A percentile compares a stretch with the other conserved stretches of the same genome.
Evolutionary conservation across 2,329 filamentous ascomycete genomes (phyloP).

Genomic region (Fusarium compactum): DNA sequence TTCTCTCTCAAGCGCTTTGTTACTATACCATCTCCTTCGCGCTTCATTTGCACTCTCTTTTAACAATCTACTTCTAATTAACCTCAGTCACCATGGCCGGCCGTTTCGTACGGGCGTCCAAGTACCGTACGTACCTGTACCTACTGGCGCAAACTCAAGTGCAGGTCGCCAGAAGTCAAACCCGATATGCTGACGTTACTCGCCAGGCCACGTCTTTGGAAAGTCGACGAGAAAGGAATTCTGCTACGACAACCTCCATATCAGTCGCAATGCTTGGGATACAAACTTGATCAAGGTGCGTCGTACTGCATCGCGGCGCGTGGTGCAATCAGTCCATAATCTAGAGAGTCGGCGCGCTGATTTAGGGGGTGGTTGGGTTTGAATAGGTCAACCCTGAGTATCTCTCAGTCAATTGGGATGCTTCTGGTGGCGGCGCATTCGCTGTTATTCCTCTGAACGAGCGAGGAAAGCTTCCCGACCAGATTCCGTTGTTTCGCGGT

Average conservation of each 20-base stretch:
- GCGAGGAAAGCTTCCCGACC: constrained; percentile 89
- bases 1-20: constrained; percentile 17
- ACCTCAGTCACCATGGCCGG: constrained; percentile 64
- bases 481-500: constrained; percentile 93
- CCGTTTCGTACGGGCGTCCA: constrained; percentile 76
- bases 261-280: constrained; percentile 99
- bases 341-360: constrained; percentile 42
- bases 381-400: constrained; percentile 92
- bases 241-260: constrained; percentile 98
- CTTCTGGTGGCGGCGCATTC: constrained; percentile 94
- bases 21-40: constrained; percentile 10
- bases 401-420: constrained; percentile 98
- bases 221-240: constrained; percentile 95
- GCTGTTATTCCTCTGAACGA: constrained; percentile 93
- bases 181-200: constrained; percentile 46
- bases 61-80: constrained; percentile 24
- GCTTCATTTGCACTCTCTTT: constrained; percentile 16
- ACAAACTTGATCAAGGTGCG: constrained; percentile 96
- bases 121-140: constrained; percentile 74
- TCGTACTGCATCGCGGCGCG: constrained; percentile 73
- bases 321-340: constrained; percentile 30
- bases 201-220: constrained; percentile 94
- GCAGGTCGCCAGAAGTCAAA: constrained; percentile 30
- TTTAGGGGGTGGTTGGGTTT: constrained; percentile 40
- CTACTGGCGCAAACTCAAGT: constrained; percentile 52